A percentile compares a stretch with the other conserved stretches of the same genome.
Evolutionary conservation across 2,329 filamentous ascomycete species (phyloP).

Genomic region (Fusarium sp.): DNA sequence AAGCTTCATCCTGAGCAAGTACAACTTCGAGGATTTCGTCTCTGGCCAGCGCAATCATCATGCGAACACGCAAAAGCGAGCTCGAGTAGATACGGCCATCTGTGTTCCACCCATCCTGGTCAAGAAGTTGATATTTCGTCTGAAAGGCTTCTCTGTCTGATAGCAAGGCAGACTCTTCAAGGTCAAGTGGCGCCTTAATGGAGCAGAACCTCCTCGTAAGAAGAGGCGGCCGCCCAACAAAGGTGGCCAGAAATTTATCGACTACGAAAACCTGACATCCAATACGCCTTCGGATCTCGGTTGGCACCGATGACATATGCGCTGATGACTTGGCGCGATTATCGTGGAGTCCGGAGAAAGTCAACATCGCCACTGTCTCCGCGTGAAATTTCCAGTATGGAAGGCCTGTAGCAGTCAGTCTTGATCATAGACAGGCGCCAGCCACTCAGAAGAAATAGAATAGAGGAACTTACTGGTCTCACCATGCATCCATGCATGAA

Average conservation of each 20-base stretch:
- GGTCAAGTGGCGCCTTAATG: background rate
- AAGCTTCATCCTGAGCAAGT: background rate
- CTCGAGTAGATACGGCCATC: background rate
- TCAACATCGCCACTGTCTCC: background rate
- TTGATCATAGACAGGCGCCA: too few relatives aligned
- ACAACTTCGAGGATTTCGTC: background rate
- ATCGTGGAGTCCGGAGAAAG: background rate
- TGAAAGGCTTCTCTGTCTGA: background rate
- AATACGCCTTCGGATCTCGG: background rate
- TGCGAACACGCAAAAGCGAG: background rate
- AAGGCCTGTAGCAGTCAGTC: background rate
- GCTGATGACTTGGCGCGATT: background rate
- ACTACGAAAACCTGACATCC: background rate
- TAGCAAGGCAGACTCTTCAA: background rate
- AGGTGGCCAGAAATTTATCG: background rate
- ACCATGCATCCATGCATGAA: background rate
- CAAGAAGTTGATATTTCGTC: rapidly evolving
- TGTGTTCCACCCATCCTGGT: background rate
- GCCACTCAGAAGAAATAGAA: too few relatives aligned
- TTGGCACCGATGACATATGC: background rate
- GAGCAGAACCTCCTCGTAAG: background rate
- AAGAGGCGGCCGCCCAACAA: background rate
- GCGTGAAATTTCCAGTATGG: background rate
- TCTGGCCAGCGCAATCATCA: background rate
- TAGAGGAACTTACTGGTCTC: conserved; percentile 1